Evolutionary conservation across 805 yeast species (phyloP).

Genomic region (Candida boleticola): DNA sequence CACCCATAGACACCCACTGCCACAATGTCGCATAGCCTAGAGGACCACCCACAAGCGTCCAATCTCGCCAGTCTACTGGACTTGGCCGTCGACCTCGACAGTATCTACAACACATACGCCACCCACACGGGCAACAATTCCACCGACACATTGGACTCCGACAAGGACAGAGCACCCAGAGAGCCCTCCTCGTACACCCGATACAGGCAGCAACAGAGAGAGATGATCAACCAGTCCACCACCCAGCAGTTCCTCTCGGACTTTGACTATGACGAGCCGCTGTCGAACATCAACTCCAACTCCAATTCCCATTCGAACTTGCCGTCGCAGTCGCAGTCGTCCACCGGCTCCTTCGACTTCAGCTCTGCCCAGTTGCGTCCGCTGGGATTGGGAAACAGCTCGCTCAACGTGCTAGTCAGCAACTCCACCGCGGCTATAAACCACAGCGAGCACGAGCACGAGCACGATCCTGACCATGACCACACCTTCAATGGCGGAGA

Average conservation of each 20-base stretch:
- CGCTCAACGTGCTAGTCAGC: slow-evolving; percentile 29
- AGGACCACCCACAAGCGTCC: not conserved
- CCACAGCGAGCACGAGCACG: no score
- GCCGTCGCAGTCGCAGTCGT: not conserved
- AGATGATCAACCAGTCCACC: not conserved
- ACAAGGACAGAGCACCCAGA: slow-evolving; percentile 10
- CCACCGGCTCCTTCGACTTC: slow-evolving; percentile 22
- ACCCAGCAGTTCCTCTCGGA: not conserved
- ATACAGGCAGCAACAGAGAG: not conserved
- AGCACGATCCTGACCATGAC: no score
- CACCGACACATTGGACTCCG: slow-evolving; percentile 28
- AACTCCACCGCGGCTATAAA: no score
- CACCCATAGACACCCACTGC: no score
- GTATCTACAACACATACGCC: slow-evolving; percentile 18
- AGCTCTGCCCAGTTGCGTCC: slow-evolving; percentile 15
- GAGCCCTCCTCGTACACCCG: not conserved
- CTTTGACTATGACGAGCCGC: slow-evolving; percentile 6
- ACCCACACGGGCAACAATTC: slow-evolving; percentile 12
- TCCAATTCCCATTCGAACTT: not conserved
- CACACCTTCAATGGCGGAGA: not conserved
- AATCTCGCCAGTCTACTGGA: slow-evolving; percentile 12
- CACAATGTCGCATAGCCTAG: not conserved
- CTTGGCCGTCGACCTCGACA: slow-evolving; percentile 22
- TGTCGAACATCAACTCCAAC: not conserved
- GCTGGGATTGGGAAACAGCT: slow-evolving; percentile 30